Evolutionary conservation across 1,284 basidiomycete genomes (phyloP).

Genomic region (Chondrostereum purpureum): DNA sequence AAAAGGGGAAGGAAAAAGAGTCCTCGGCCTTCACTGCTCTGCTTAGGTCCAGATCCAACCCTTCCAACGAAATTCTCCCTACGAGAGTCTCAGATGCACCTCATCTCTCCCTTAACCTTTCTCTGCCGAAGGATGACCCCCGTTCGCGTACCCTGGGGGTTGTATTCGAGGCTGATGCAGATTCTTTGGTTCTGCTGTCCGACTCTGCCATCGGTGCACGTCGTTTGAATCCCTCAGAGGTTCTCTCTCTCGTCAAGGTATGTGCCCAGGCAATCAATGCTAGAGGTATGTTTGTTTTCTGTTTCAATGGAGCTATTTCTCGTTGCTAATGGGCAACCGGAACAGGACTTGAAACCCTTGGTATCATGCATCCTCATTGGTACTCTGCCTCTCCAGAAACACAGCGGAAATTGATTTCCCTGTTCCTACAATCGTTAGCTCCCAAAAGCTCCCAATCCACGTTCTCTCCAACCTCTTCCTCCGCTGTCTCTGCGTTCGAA

Average conservation of each 20-base stretch:
- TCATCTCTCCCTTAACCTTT: slow-evolving; percentile 55
- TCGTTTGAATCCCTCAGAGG: slow-evolving; percentile 51
- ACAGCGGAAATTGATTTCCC: slow-evolving; percentile 63
- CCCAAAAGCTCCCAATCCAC: slow-evolving; percentile 36
- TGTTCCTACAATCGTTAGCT: slow-evolving; percentile 60
- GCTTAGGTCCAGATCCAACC: slow-evolving; percentile 41
- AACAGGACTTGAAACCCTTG: slow-evolving; percentile 69
- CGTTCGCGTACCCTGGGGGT: slow-evolving; percentile 41
- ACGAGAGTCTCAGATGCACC: slow-evolving; percentile 28
- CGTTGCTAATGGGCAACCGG: too few species aligned
- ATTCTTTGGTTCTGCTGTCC: slow-evolving; percentile 35
- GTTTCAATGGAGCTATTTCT: too few species aligned
- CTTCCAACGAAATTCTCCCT: slow-evolving; percentile 18
- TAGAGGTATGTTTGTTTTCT: slow-evolving; percentile 34
- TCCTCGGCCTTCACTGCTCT: slow-evolving; percentile 28
- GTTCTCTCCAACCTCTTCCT: slow-evolving; percentile 40
- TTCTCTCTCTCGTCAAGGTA: slow-evolving; percentile 52
- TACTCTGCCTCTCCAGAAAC: slow-evolving; percentile 60
- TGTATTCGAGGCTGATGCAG: slow-evolving; percentile 54
- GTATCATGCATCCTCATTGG: slow-evolving; percentile 79
- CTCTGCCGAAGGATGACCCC: slow-evolving; percentile 41
- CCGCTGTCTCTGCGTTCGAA: slow-evolving; percentile 46
- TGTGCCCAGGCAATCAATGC: slow-evolving; percentile 58
- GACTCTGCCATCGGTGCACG: slow-evolving; percentile 50
- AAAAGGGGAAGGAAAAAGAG: slow-evolving; percentile 28